Conservation (phyloP, 2,329 filamentous ascomycete genomes). For the Dactylellina drechsleri region DNA sequence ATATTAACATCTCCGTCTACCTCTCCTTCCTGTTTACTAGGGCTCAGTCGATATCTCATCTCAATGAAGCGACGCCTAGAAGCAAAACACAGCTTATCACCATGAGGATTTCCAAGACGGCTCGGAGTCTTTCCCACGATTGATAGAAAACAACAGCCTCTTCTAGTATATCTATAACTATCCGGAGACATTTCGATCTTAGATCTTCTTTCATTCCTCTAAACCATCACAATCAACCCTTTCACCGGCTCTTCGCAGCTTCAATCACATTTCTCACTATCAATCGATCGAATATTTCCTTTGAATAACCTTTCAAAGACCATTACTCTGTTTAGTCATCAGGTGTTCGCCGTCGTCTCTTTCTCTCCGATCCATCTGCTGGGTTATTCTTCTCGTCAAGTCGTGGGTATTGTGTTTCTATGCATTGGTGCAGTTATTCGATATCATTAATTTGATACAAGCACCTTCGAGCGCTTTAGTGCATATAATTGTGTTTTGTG, state of each 20-base stretch:
- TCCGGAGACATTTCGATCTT: background rate
- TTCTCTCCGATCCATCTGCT: no score
- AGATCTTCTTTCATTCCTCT: background rate
- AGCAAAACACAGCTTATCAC: background rate
- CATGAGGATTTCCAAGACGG: background rate
- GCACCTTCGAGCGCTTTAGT: background rate
- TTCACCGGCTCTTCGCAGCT: background rate
- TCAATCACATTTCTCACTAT: background rate
- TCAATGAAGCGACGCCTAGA: constrained; percentile 27
- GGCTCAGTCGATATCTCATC: background rate
- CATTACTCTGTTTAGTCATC: background rate
- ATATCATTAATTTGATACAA: background rate
- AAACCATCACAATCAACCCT: background rate
- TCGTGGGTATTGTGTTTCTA: no score
- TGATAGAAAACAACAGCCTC: background rate
- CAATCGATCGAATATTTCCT: background rate
- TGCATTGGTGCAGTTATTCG: background rate
- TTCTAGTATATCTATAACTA: no score
- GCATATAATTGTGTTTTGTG: background rate
- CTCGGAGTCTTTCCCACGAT: background rate
- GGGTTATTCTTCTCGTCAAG: no score
- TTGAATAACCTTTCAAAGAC: background rate
- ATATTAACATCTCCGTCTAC: no score
- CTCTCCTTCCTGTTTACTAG: no score
- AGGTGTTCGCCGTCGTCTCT: no score